Base-by-base conservation (phyloP, 257 asterid genomes). In the Sherardia arvensis region DNA sequence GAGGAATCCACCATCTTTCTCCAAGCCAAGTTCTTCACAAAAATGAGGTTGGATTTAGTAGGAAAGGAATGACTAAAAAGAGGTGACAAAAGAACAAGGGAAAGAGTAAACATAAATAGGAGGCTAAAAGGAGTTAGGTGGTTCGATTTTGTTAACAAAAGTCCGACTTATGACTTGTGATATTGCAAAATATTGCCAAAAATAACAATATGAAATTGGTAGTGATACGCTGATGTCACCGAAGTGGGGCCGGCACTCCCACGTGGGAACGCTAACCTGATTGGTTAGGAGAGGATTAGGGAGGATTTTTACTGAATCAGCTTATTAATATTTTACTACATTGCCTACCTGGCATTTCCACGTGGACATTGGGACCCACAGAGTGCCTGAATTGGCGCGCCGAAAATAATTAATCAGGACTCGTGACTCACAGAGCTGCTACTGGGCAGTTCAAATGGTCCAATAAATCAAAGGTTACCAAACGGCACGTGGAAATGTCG, bases 281-380 rank as follows among this genome's bases (percentile, higher is more conserved):
- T 87, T 90, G 97, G 97, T 64, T 62, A 85, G 27, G 87, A 83
- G 76, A 69, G 66, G 97, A 90, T 90, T 80, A 81, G 80, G 68
- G 72, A 6, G 66, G 87, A 85, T 83, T 81, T n/a, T 70, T 56
- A 26, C 38, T 48, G 64, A 29, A 48, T 23, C 33, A 17, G 38
- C 34, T 11, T 32, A 27, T 30, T 20, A 32, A 18, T 17, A 27
- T 67, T 43, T 27, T 30, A 47, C 65, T 12, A 43, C n/a, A 0
- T 4, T 4, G 65, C 69, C 64, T 30, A 48, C 5, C 60, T 28
- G 70, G 70, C 70, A 62, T 1, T 10, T 27, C 62, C 77, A 73
- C 77, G 73, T 73, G 77, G 63, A 0, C 0, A 14, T 0, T 0
- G 64, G 69, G 70, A 25, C 70, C 77, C 66, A 21, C 55, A 0